These are phyloP conservation scores for Backusella mclennaniae DNA, from an alignment of 192 early-diverging fungal species.

Conservation along the genomic window DNA sequence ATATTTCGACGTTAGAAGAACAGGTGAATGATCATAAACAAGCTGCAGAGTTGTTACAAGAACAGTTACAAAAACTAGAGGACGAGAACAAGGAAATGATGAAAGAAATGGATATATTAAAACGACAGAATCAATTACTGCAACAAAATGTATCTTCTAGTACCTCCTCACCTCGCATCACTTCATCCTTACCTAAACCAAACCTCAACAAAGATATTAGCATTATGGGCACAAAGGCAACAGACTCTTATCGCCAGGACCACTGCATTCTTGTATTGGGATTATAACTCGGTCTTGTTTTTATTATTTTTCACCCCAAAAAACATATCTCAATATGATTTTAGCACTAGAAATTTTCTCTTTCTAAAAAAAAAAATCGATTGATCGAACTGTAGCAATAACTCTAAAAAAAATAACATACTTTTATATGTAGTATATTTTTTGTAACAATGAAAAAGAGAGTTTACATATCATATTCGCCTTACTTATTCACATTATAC, in stretches of 20 bases:
- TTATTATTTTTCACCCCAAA: background rate
- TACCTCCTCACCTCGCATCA: constrained; percentile 1
- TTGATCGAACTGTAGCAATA: background rate
- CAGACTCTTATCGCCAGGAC: constrained; percentile 28
- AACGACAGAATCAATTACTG: constrained; percentile 32
- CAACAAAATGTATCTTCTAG: constrained; percentile 15
- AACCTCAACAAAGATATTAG: constrained; percentile 33
- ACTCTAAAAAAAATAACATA: background rate
- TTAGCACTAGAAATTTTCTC: background rate
- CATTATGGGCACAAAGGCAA: constrained; percentile 27
- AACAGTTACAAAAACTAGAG: constrained; percentile 23
- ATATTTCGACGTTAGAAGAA: constrained; percentile 36
- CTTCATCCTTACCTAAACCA: constrained; percentile 13
- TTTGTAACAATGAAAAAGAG: background rate
- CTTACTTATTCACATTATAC: background rate
- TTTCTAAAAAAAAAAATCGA: background rate
- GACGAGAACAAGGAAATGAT: constrained; percentile 32
- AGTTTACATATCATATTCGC: background rate
- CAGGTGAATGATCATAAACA: constrained; percentile 36
- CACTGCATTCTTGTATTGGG: constrained; percentile 24
- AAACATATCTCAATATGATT: background rate
- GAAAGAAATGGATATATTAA: constrained; percentile 29
- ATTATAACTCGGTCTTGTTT: constrained; percentile 13
- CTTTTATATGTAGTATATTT: background rate
- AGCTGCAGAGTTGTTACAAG: constrained; percentile 24